Evolutionary conservation across 129 eudicot genomes (phyloP), one percentile per base, ranked within the genome.

Genomic region (Mikania micrantha): DNA sequence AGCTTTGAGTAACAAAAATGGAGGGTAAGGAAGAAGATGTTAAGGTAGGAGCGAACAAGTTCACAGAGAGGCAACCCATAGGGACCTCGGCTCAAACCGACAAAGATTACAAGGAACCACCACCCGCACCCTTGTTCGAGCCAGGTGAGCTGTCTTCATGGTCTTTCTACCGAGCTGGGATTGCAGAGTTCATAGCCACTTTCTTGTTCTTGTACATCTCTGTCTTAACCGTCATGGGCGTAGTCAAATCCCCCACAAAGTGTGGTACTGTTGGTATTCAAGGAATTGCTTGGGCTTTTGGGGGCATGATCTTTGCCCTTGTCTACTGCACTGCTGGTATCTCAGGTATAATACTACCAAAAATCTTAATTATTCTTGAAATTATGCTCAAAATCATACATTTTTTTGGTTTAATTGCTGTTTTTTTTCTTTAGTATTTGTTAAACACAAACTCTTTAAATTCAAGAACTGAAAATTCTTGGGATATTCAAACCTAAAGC

Each of bases 281-380:
- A 77, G 96, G 96, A 0, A 85, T 88, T 83, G 96, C 96, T 78
- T 88, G 96, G 96, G 96, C 92, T 53, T 89, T 89, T 84, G 97
- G 97, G 72, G 95, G 95, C 50, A 86, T 90, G 95, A 90, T 90
- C 80, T 90, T 90, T 80, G 97, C 91, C 13, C 95, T 87, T 53
- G 95, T 90, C 39, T 90, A 90, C 83, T 90, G 92, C 74, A 88
- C 96, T 68, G 92, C 93, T 74, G 93, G 93, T 64, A 85, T 88
- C 71, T 88, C 93, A 75, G 96, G 96, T 84, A 40, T 44, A 49
- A 36, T 34, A 7, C 21, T 62, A 6, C 36, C 35, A 41, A 12
- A 25, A 1, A 13, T 36, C 13, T 38, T 40, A 2, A 28, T 8
- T 31, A 31, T 4, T n/a, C 17, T 36, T 38, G 9, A 29, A n/a